Evolutionary conservation across 2,329 filamentous ascomycete genomes (phyloP).

Genomic region (Nannizziopsis barbatae): DNA sequence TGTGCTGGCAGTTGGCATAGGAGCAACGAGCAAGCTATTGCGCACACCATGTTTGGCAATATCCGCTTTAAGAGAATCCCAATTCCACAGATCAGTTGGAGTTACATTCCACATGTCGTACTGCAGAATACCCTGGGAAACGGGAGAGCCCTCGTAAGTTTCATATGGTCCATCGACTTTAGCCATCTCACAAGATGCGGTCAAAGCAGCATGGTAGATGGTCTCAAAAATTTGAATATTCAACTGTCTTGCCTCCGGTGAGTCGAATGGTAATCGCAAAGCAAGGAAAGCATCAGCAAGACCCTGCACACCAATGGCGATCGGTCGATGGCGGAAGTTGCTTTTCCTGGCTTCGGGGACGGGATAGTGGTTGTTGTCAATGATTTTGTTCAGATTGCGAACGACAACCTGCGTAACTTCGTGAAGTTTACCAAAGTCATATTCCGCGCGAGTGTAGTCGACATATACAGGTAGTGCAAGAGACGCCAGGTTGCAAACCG

Average conservation of each 20-base stretch:
- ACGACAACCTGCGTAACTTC: conserved; percentile 87
- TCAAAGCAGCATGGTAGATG: conserved; percentile 92
- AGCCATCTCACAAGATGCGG: conserved; percentile 76
- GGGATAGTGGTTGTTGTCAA: conserved; percentile 98
- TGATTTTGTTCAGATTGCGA: conserved; percentile 94
- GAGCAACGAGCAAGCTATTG: conserved; percentile 88
- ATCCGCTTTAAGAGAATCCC: conserved; percentile 75
- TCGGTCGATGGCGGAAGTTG: conserved; percentile 93
- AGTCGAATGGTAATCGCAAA: conserved; percentile 93
- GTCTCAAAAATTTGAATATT: conserved; percentile 99
- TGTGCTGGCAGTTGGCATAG: conserved; percentile 95
- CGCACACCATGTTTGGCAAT: conserved; percentile 88
- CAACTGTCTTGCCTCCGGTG: conserved; percentile 79
- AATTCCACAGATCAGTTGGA: conserved; percentile 92
- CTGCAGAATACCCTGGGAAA: conserved; percentile 90
- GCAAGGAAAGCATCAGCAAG: conserved; percentile 97
- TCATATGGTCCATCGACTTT: conserved; percentile 74
- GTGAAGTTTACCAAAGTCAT: conserved; percentile 95
- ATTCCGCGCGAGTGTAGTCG: conserved; percentile 70
- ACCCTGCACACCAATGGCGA: conserved; percentile 94
- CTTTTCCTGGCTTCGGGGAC: conserved; percentile 85
- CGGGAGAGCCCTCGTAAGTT: conserved; percentile 84
- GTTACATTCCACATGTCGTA: conserved; percentile 98
- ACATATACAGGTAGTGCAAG: conserved; percentile 84
- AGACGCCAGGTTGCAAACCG: conserved; percentile 95